phyloP scores from a whole-genome alignment of 2,329 filamentous ascomycete genomes.

The Colletotrichum navitas region DNA sequence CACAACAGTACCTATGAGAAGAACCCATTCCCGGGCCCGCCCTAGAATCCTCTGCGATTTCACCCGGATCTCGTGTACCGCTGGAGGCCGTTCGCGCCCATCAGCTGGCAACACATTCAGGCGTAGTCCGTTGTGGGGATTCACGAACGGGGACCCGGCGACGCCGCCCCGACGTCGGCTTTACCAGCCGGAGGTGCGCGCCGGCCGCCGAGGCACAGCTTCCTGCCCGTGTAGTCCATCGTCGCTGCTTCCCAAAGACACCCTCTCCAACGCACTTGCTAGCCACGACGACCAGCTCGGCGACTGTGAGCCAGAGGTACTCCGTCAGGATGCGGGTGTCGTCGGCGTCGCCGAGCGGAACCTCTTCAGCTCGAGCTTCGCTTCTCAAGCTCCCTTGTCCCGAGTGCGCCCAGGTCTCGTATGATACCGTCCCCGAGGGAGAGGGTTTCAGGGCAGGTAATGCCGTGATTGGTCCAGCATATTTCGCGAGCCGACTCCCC shows the following conservation, averaged over 20 bases:
- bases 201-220: not conserved
- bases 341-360: not conserved
- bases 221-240: not conserved
- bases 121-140: not conserved
- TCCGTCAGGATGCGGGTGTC: not conserved
- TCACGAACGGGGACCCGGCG: not conserved
- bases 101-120: not conserved
- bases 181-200: not conserved
- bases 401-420: not conserved
- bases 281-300: not conserved
- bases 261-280: not conserved
- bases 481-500: no score
- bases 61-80: not conserved
- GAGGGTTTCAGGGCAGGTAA: not conserved
- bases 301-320: not conserved
- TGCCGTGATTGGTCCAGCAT: not conserved
- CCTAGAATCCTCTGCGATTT: not conserved
- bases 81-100: not conserved
- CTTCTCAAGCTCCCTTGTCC: not conserved
- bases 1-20: not conserved
- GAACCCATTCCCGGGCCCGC: not conserved
- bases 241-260: not conserved
- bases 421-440: not conserved
- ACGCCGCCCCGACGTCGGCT: not conserved
- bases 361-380: not conserved